Conservation (phyloP, 1,139 yeast genomes). For the Starmera stellimalicola region DNA sequence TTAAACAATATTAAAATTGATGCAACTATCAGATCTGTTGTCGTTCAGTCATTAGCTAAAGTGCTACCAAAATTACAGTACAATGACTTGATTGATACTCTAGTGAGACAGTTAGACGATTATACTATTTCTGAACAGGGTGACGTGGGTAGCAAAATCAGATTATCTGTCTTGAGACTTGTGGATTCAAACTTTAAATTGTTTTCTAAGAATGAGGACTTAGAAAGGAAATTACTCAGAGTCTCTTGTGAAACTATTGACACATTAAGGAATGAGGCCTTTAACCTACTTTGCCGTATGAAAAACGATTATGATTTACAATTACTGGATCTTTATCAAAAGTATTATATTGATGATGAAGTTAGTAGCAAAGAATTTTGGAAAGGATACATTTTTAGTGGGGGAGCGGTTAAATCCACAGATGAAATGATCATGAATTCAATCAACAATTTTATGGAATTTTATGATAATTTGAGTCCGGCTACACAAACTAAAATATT, state of each 20-base stretch:
- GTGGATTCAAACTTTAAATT: constrained; percentile 23
- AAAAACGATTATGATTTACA: constrained; percentile 9
- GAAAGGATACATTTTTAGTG: constrained; percentile 47
- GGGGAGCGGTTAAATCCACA: constrained; percentile 53
- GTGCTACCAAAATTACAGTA: constrained; percentile 3
- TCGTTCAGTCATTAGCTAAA: constrained; percentile 10
- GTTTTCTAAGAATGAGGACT: constrained; percentile 12
- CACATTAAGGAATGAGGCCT: constrained; percentile 25
- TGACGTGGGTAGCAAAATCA: constrained; percentile 69
- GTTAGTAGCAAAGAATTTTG: constrained; percentile 32
- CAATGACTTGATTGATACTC: constrained; percentile 1
- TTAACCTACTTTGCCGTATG: constrained; percentile 16
- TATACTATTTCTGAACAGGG: constrained; percentile 64
- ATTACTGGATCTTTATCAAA: constrained; percentile 12
- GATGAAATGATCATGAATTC: constrained; percentile 37
- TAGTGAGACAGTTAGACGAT: constrained; percentile 39
- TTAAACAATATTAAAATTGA: constrained; percentile 9
- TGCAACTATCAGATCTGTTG: constrained; percentile 11
- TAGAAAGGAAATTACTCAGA: constrained; percentile 34
- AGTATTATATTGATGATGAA: constrained; percentile 7
- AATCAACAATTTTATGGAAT: constrained; percentile 31
- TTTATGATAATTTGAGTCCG: constrained; percentile 18
- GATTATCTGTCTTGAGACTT: constrained; percentile 39
- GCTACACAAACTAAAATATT: constrained; percentile 6
- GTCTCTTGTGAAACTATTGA: constrained; percentile 45